phyloP scores from a whole-genome alignment of 1,139 yeast species.

The Nakaseomyces delphensis region DNA sequence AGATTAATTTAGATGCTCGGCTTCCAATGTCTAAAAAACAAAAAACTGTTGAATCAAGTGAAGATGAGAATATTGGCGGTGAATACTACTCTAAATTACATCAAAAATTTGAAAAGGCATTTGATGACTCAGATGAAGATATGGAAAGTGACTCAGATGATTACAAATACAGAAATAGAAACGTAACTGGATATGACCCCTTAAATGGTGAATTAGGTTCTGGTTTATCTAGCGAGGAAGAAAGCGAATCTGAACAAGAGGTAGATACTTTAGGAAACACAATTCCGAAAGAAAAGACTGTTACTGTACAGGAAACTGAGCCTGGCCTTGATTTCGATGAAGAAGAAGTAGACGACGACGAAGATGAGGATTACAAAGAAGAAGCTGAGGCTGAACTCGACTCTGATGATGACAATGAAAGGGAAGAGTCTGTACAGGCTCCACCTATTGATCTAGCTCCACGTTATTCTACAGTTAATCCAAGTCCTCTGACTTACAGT shows the following conservation, averaged over 20 bases:
- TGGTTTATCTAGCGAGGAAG: slow-evolving; percentile 24
- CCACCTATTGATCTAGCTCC: slow-evolving; percentile 10
- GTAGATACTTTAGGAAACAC: slow-evolving; percentile 28
- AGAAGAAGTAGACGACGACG: slow-evolving; percentile 11
- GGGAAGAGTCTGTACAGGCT: slow-evolving; percentile 8
- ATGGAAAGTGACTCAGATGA: slow-evolving; percentile 10
- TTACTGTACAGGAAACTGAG: slow-evolving; percentile 7
- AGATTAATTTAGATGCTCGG: slow-evolving; percentile 74
- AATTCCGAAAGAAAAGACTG: slow-evolving; percentile 14
- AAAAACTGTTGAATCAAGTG: slow-evolving; percentile 25
- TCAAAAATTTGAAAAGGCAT: slow-evolving; percentile 27
- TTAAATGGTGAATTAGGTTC: slow-evolving; percentile 20
- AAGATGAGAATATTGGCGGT: slow-evolving; percentile 29
- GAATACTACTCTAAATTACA: slow-evolving; percentile 28
- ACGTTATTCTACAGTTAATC: slow-evolving; percentile 20
- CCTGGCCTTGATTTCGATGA: slow-evolving; percentile 8
- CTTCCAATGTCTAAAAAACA: slow-evolving; percentile 60
- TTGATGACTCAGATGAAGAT: slow-evolving; percentile 29
- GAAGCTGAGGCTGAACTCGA: slow-evolving; percentile 8
- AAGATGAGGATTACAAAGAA: slow-evolving; percentile 13
- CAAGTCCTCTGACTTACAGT: slow-evolving; percentile 47
- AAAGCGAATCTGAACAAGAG: slow-evolving; percentile 22
- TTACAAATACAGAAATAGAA: slow-evolving; percentile 10
- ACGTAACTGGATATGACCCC: slow-evolving; percentile 26
- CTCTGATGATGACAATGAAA: slow-evolving; percentile 14